These are phyloP conservation scores for Neofusicoccum cordaticola DNA, from an alignment of 2,329 filamentous ascomycete genomes.

Conservation along the genomic window DNA sequence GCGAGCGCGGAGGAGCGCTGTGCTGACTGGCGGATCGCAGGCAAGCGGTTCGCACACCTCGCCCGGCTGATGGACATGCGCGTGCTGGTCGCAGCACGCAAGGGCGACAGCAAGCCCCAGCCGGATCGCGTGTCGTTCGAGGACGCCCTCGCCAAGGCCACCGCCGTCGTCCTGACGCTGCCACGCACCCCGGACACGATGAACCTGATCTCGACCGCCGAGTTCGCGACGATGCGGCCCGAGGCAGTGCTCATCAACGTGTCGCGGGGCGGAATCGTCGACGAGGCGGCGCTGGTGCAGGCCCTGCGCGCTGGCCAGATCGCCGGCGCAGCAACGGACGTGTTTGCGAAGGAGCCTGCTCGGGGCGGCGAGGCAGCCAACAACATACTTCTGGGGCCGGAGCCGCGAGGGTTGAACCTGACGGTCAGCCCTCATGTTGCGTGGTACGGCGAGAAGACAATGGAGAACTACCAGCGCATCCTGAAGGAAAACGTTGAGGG, in stretches of 20 bases:
- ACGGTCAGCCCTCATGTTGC: conserved; percentile 54
- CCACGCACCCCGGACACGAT: conserved; percentile 33
- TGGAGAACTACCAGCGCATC: conserved; percentile 45
- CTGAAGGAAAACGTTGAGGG: conserved; percentile 49
- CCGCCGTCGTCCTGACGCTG: conserved; percentile 38
- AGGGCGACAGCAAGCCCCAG: conserved; percentile 25
- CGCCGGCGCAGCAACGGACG: conserved; percentile 52
- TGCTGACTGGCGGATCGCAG: conserved; percentile 24
- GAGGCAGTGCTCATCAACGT: conserved; percentile 50
- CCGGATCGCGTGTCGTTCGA: conserved; percentile 36
- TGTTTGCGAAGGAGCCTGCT: conserved; percentile 49
- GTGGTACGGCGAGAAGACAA: conserved; percentile 51
- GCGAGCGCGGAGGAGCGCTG: not conserved
- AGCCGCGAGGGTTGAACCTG: conserved; percentile 48
- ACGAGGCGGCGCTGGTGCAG: conserved; percentile 48
- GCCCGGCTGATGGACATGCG: conserved; percentile 48
- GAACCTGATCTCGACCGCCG: conserved; percentile 34
- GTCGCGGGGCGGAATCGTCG: conserved; percentile 50
- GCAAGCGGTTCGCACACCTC: conserved; percentile 46
- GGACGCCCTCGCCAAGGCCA: conserved; percentile 35
- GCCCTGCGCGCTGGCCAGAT: conserved; percentile 47
- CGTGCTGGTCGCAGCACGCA: conserved; percentile 49
- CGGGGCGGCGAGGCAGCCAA: conserved; percentile 36
- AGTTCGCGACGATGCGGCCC: conserved; percentile 45
- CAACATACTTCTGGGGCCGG: conserved; percentile 44